These are phyloP conservation scores for Misopates orontium DNA, from an alignment of 257 asterid species.

Conservation along the genomic window DNA sequence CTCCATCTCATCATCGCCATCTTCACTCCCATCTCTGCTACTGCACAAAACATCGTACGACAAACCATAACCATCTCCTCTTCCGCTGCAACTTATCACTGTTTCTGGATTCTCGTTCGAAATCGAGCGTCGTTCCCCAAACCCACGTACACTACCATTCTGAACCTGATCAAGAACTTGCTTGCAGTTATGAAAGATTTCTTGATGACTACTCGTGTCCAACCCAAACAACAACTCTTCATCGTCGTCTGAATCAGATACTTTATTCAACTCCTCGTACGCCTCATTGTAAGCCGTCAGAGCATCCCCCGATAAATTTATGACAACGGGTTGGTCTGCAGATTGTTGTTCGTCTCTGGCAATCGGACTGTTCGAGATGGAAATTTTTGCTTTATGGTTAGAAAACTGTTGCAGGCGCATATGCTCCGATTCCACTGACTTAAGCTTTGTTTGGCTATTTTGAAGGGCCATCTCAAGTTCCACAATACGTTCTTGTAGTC, in stretches of 20 bases:
- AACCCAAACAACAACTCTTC: conserved; percentile 23
- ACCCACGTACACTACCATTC: conserved; percentile 25
- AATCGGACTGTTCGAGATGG: conserved; percentile 45
- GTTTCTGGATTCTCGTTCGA: conserved; percentile 19
- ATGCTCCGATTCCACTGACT: conserved; percentile 38
- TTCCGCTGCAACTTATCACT: not conserved
- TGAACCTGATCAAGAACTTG: conserved; percentile 20
- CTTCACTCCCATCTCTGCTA: conserved; percentile 38
- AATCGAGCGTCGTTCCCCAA: conserved; percentile 11
- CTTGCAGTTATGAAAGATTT: conserved; percentile 21
- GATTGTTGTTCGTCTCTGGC: conserved; percentile 21
- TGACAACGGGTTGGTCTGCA: conserved; percentile 51
- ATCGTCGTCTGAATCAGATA: conserved; percentile 60
- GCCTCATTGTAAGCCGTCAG: conserved; percentile 57
- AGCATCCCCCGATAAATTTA: conserved; percentile 68
- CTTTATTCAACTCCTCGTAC: conserved; percentile 48
- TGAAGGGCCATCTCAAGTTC: conserved; percentile 79
- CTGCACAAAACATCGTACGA: conserved; percentile 23
- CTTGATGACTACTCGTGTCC: conserved; percentile 24
- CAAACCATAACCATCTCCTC: conserved; percentile 27
- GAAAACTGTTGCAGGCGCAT: conserved; percentile 35
- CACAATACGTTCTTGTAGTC: conserved; percentile 64
- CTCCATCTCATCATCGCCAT: conserved; percentile 74
- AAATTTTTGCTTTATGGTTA: conserved; percentile 34
- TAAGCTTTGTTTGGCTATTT: conserved; percentile 56